Evolutionary conservation across 106 monocot genomes (phyloP).

Genomic region (Posidonia australis): DNA sequence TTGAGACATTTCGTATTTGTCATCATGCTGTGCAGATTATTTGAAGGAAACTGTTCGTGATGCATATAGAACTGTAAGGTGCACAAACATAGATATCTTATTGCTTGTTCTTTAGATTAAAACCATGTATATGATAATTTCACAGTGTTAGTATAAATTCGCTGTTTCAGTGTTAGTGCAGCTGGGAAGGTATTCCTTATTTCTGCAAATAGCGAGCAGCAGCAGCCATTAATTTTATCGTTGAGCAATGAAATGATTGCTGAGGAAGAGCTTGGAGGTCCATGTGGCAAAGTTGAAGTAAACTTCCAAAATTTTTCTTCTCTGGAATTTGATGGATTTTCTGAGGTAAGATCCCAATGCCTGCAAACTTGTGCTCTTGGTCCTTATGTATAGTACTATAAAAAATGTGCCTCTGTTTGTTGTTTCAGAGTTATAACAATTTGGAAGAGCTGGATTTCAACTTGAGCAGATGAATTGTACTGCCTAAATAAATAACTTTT

Average conservation of each 20-base stretch:
- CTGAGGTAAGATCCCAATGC: slow-evolving; percentile 44
- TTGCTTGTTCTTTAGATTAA: background rate
- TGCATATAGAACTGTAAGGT: slow-evolving; percentile 76
- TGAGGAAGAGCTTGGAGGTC: slow-evolving; percentile 50
- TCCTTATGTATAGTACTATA: too few species aligned
- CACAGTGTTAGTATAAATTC: background rate
- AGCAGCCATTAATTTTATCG: slow-evolving; percentile 45
- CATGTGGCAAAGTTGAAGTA: slow-evolving; percentile 29
- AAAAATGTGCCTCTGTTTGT: too few species aligned
- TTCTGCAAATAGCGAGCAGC: slow-evolving; percentile 26
- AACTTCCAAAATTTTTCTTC: slow-evolving; percentile 33
- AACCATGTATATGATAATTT: too few species aligned
- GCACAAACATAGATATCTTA: background rate
- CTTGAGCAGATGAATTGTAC: too few species aligned
- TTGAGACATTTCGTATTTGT: too few species aligned
- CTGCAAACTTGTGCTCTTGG: background rate
- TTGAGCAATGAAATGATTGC: slow-evolving; percentile 80
- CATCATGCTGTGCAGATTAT: slow-evolving; percentile 43
- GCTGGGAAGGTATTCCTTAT: slow-evolving; percentile 53
- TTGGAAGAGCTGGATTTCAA: too few species aligned
- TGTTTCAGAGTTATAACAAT: too few species aligned
- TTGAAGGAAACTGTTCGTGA: slow-evolving; percentile 66
- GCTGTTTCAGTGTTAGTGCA: slow-evolving; percentile 43
- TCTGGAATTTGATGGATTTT: slow-evolving; percentile 50
- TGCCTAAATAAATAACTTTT: too few species aligned